Base-by-base conservation (phyloP, 192 early-diverging fungal genomes). In the Chytriomyces confervae region DNA sequence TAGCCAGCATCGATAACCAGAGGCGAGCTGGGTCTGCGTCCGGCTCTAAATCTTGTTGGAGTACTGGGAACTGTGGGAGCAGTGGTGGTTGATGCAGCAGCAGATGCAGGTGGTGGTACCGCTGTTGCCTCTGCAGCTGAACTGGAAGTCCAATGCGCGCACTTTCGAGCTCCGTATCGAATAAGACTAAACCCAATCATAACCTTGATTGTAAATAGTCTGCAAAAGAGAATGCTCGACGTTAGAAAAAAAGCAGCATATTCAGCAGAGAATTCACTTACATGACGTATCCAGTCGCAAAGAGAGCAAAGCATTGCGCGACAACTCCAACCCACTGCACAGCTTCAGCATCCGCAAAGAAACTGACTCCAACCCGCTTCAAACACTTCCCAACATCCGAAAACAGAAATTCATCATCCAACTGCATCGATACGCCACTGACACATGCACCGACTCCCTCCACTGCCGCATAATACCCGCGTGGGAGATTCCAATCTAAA, bases 131-230 rank as follows among this genome's bases (percentile, higher is more conserved):
- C 44, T 74, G 36, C 61, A 66, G 76, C n/a, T 85, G 69, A 36
- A 82, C 65, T 62, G 77, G 80, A 61, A 80, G 82, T n/a, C 77
- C 78, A 51, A 82, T 76, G 36, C 36, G 36, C 36, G 36, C 36
- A 36, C 2, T 36, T 36, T 36, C 36, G 36, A 36, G 36, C 36
- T 36, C 93, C 91, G 87, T 89, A 90, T 44, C 88, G 89, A 50
- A 93, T 88, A 67, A 96, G 80, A n/a, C 88, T 90, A 66, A 87
- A 90, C 5, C 93, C 94, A 74, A 95, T 88, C 23, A 91, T 57
- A 20, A 96, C 80, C 81, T 96, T 96, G 29, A 91, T 57, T 50
- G 84, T 79, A 47, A 94, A 86, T 6, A 90, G 77, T 18, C 88
- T 89, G 71, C n/a, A 69, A 24, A 62, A 61, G 51, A 64, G 36